Conservation (phyloP, 176 grass and related monocot species). For the Avena sativa region DNA sequence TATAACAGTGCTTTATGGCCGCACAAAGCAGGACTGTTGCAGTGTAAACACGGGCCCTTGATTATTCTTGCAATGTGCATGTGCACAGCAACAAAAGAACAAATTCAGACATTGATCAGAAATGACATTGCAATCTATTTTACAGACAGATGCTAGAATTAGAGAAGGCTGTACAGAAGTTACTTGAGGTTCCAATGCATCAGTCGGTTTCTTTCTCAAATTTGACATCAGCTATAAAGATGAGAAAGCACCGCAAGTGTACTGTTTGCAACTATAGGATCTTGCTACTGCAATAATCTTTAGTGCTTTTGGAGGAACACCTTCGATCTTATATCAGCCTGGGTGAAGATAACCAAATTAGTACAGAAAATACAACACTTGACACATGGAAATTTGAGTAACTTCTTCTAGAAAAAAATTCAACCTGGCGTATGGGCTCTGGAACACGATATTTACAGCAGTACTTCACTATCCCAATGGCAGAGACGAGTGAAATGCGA, state of each 20-base stretch:
- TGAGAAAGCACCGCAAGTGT: background rate
- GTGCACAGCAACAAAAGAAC: background rate
- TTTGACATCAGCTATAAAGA: background rate
- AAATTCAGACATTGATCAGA: constrained; percentile 9
- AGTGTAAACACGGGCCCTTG: background rate
- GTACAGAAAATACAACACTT: background rate
- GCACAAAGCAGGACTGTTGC: background rate
- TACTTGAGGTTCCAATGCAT: background rate
- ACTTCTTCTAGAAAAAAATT: constrained; percentile 11
- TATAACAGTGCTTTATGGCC: background rate
- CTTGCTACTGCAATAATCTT: background rate
- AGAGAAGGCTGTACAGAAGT: background rate
- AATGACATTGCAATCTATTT: background rate
- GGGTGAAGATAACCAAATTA: background rate
- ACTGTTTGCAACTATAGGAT: background rate
- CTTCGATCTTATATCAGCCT: constrained; percentile 98
- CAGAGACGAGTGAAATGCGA: constrained; percentile 80
- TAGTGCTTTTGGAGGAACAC: constrained; percentile 68
- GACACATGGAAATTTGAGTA: background rate
- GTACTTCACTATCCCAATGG: constrained; percentile 55
- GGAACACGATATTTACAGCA: constrained; percentile 85
- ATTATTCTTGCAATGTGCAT: background rate
- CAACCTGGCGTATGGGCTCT: constrained; percentile 85
- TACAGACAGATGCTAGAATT: background rate
- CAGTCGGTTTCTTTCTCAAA: background rate